Evolutionary conservation across 805 yeast genomes (phyloP).

Genomic region (Groenewaldozyma salmanticensis): DNA sequence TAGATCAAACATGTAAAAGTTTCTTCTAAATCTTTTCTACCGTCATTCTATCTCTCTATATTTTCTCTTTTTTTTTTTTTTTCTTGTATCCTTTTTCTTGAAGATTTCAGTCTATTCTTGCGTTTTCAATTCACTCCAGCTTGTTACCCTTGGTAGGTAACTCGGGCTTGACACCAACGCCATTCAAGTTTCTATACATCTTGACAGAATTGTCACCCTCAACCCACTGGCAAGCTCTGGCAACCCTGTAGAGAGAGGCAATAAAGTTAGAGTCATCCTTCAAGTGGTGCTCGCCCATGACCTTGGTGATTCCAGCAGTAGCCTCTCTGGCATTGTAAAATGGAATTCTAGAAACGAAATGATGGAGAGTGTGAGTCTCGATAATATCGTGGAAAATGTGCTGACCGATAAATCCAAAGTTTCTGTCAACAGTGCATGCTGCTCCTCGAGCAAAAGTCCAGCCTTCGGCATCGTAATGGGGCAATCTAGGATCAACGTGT

Average conservation of each 20-base stretch:
- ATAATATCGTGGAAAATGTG: conserved; percentile 80
- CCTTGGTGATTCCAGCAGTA: conserved; percentile 66
- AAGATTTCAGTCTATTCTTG: too few species aligned
- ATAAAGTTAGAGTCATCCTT: conserved; percentile 65
- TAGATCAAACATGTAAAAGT: too few species aligned
- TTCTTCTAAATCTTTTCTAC: too few species aligned
- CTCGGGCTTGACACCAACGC: conserved; percentile 33
- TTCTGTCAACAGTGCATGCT: conserved; percentile 79
- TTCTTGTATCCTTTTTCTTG: too few species aligned
- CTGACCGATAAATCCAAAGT: conserved; percentile 71
- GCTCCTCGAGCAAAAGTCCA: conserved; percentile 84
- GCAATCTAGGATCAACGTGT: conserved; percentile 70
- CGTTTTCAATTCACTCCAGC: conserved; percentile 2
- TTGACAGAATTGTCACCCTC: conserved; percentile 56
- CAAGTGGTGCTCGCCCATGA: conserved; percentile 75
- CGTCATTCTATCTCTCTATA: too few species aligned
- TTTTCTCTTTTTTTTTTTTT: too few species aligned
- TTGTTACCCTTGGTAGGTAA: conserved; percentile 7
- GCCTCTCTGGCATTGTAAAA: conserved; percentile 73
- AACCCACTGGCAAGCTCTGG: conserved; percentile 61
- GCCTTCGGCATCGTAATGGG: conserved; percentile 64
- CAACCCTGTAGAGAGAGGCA: conserved; percentile 44
- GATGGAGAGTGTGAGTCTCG: conserved; percentile 86
- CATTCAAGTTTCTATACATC: conserved; percentile 69
- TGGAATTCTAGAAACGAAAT: conserved; percentile 74